Evolutionary conservation across 1,284 basidiomycete species (phyloP).

Genomic region (Tilletia indica): DNA sequence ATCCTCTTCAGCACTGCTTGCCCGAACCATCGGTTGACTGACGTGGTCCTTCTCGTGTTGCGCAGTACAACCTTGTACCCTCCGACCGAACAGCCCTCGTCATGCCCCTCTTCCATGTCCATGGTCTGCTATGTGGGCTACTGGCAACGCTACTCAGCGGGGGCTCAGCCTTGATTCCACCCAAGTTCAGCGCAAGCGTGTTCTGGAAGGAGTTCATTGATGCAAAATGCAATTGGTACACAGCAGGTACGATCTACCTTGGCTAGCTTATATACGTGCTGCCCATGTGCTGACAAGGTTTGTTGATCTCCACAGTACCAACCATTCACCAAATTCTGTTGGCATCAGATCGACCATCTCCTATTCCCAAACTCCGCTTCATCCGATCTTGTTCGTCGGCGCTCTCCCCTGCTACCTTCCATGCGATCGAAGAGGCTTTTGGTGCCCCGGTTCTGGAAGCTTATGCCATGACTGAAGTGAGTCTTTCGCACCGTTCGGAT

Average conservation of each 20-base stretch:
- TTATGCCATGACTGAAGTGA: conserved; percentile 54
- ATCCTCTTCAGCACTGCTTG: background rate
- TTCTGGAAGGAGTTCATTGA: conserved; percentile 65
- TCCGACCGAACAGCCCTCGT: conserved; percentile 61
- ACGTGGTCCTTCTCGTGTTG: background rate
- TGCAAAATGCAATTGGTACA: conserved; percentile 48
- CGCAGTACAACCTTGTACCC: conserved; percentile 61
- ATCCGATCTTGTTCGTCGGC: conserved; percentile 61
- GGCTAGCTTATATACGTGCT: background rate
- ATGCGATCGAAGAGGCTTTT: conserved; percentile 59
- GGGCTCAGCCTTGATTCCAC: conserved; percentile 65
- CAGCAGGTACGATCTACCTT: conserved; percentile 25
- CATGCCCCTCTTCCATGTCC: conserved; percentile 72
- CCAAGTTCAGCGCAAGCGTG: conserved; percentile 63
- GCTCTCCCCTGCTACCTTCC: conserved; percentile 58
- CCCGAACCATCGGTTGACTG: background rate
- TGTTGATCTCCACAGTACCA: conserved; percentile 56
- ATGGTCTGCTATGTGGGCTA: conserved; percentile 67
- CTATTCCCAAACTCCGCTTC: conserved; percentile 59
- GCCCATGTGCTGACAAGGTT: conserved; percentile 61
- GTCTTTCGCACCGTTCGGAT: background rate
- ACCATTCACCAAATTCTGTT: conserved; percentile 62
- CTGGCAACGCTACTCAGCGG: conserved; percentile 65
- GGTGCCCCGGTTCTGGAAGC: conserved; percentile 61
- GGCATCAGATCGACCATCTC: conserved; percentile 54